Percentiles rank a stretch among this genome's conserved stretches.
Evolutionary conservation across 2,329 filamentous ascomycete genomes (phyloP).

Genomic region (Fusarium cyanostomum): DNA sequence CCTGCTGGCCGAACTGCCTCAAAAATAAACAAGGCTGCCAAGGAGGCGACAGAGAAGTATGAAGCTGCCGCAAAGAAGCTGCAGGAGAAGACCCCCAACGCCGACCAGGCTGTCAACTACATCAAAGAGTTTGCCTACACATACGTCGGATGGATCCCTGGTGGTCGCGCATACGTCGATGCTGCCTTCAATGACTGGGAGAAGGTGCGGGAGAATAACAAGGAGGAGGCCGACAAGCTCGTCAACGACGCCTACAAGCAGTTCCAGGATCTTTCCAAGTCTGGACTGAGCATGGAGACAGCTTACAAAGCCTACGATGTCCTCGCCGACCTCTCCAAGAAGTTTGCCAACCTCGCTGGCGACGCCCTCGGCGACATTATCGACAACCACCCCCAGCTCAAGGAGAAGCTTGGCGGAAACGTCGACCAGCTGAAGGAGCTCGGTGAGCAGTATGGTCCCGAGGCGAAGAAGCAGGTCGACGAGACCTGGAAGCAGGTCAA

Average conservation of each 20-base stretch:
- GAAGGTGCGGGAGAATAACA: slow-evolving; percentile 71
- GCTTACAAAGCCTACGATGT: slow-evolving; percentile 69
- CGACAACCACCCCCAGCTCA: slow-evolving; percentile 77
- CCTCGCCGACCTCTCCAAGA: slow-evolving; percentile 68
- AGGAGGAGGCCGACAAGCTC: slow-evolving; percentile 75
- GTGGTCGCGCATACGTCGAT: slow-evolving; percentile 74
- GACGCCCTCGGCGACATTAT: slow-evolving; percentile 72
- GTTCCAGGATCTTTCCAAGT: slow-evolving; percentile 68
- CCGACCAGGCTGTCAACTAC: slow-evolving; percentile 72
- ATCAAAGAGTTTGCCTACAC: slow-evolving; percentile 73
- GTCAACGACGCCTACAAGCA: slow-evolving; percentile 73
- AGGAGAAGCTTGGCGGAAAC: slow-evolving; percentile 75
- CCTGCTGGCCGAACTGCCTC: slow-evolving; percentile 53
- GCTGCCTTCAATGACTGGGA: slow-evolving; percentile 76
- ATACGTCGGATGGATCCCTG: slow-evolving; percentile 77
- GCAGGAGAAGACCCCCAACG: slow-evolving; percentile 69
- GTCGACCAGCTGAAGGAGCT: slow-evolving; percentile 75
- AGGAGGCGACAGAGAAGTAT: slow-evolving; percentile 69
- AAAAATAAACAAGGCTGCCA: slow-evolving; percentile 58
- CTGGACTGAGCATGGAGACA: slow-evolving; percentile 69
- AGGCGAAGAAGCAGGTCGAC: slow-evolving; percentile 80
- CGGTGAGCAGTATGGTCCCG: slow-evolving; percentile 75
- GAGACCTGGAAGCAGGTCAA: slow-evolving; percentile 74
- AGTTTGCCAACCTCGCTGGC: slow-evolving; percentile 68
- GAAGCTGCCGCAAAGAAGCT: slow-evolving; percentile 67